Percentiles rank a stretch among this genome's conserved stretches.
Conservation (phyloP, 2,329 filamentous ascomycete genomes). For the Penicillium freii region DNA sequence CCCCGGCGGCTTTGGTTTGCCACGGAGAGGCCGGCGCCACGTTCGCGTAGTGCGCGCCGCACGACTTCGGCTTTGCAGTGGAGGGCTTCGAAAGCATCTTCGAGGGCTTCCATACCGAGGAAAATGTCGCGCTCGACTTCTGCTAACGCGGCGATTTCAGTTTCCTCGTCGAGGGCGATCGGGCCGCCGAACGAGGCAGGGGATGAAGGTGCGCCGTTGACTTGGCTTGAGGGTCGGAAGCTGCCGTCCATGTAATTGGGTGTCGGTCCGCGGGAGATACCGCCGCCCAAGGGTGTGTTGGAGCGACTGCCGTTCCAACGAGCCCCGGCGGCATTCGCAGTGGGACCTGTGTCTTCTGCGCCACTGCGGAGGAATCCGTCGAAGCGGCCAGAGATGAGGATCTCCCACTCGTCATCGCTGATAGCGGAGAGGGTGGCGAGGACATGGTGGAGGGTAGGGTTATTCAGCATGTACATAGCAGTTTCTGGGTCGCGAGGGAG, state of each 20-base stretch:
- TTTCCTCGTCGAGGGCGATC: slow-evolving; percentile 90
- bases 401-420: slow-evolving; percentile 92
- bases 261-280: slow-evolving; percentile 36
- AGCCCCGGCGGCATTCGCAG: slow-evolving; percentile 22
- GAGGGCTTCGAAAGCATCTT: slow-evolving; percentile 91
- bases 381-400: slow-evolving; percentile 87
- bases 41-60: slow-evolving; percentile 73
- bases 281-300: slow-evolving; percentile 34
- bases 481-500: slow-evolving; percentile 81
- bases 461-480: slow-evolving; percentile 80
- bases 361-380: slow-evolving; percentile 95
- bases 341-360: slow-evolving; percentile 59
- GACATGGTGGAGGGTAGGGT: slow-evolving; percentile 78
- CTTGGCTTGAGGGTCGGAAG: slow-evolving; percentile 43
- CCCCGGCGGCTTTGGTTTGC: slow-evolving; percentile 48
- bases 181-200: slow-evolving; percentile 65
- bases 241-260: slow-evolving; percentile 41
- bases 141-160: slow-evolving; percentile 82
- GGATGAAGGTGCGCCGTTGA: slow-evolving; percentile 46
- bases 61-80: slow-evolving; percentile 81
- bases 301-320: slow-evolving; percentile 43
- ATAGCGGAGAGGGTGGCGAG: slow-evolving; percentile 85
- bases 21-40: slow-evolving; percentile 69
- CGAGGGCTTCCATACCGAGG: slow-evolving; percentile 86
- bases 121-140: slow-evolving; percentile 94